Conservation (phyloP, 805 yeast species). For the Pichia thaimueangensis region DNA sequence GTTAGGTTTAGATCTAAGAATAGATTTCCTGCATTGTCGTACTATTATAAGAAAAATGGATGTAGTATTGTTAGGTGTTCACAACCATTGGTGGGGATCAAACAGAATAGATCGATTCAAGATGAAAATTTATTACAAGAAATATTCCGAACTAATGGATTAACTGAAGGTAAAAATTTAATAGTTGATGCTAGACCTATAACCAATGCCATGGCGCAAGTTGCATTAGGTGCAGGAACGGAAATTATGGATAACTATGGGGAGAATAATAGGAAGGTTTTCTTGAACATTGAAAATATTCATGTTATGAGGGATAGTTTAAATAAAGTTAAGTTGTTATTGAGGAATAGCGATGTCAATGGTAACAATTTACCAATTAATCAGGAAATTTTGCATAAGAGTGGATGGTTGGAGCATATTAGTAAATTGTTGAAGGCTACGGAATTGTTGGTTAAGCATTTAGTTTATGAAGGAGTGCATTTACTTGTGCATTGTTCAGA, state of each 20-base stretch:
- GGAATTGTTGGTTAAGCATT: constrained; percentile 71
- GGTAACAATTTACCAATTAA: constrained; percentile 37
- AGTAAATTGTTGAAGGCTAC: constrained; percentile 66
- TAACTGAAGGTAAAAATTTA: constrained; percentile 37
- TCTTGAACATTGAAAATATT: constrained; percentile 88
- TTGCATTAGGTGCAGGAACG: constrained; percentile 97
- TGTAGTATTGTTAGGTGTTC: constrained; percentile 84
- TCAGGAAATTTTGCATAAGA: constrained; percentile 51
- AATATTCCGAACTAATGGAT: constrained; percentile 56
- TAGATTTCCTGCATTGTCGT: constrained; percentile 77
- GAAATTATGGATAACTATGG: constrained; percentile 83
- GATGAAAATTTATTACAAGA: constrained; percentile 80
- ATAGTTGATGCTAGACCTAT: constrained; percentile 90
- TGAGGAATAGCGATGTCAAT: constrained; percentile 59
- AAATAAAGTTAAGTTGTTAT: constrained; percentile 50
- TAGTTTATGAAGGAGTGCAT: constrained; percentile 77
- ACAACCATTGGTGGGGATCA: constrained; percentile 89
- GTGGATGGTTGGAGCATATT: constrained; percentile 76
- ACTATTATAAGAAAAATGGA: constrained; percentile 60
- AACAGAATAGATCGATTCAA: constrained; percentile 81
- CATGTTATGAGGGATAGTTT: constrained; percentile 91
- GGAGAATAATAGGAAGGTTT: constrained; percentile 51
- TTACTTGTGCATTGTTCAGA: constrained; percentile 90
- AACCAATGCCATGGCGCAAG: constrained; percentile 93
- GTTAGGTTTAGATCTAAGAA: constrained; percentile 79